Evolutionary conservation across 1,139 yeast genomes (phyloP).

Genomic region (Taphrina betulina): DNA sequence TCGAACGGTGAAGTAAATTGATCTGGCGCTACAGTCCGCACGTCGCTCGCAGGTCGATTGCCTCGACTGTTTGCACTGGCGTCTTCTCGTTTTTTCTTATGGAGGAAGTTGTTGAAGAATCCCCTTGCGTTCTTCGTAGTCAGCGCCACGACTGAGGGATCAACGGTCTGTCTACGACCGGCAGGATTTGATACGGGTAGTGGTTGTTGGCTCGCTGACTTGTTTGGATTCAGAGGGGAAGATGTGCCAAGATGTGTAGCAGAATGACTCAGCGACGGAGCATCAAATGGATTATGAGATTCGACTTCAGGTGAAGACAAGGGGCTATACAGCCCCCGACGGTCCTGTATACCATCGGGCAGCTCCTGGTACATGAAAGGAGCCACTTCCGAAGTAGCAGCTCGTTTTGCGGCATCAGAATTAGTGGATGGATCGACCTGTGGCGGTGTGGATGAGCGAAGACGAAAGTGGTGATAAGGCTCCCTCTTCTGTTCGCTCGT

Average conservation of each 20-base stretch:
- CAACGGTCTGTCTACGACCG: not conserved
- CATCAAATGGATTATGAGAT: not conserved
- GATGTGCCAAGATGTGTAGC: not conserved
- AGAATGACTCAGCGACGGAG: not conserved
- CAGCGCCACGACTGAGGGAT: too few relatives aligned
- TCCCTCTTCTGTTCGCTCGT: too few relatives aligned
- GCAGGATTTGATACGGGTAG: not conserved
- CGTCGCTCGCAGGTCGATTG: too few relatives aligned
- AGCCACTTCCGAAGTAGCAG: not conserved
- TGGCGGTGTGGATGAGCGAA: too few relatives aligned
- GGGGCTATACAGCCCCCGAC: not conserved
- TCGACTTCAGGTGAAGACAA: not conserved
- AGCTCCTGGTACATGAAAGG: slow-evolving; percentile 9
- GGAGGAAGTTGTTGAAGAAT: slow-evolving; percentile 14
- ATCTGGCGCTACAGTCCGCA: not conserved
- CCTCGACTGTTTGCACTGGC: not conserved
- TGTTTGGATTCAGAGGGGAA: slow-evolving; percentile 13
- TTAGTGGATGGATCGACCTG: too few relatives aligned
- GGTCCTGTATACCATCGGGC: not conserved
- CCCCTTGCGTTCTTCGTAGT: not conserved
- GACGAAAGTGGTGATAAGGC: too few relatives aligned
- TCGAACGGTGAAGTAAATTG: slow-evolving; percentile 15
- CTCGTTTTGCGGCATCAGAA: not conserved
- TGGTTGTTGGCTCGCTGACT: not conserved
- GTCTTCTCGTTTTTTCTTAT: slow-evolving; percentile 4